Base-by-base conservation (phyloP, 306 rosid genomes). In the Sphenostylis stenocarpa region DNA sequence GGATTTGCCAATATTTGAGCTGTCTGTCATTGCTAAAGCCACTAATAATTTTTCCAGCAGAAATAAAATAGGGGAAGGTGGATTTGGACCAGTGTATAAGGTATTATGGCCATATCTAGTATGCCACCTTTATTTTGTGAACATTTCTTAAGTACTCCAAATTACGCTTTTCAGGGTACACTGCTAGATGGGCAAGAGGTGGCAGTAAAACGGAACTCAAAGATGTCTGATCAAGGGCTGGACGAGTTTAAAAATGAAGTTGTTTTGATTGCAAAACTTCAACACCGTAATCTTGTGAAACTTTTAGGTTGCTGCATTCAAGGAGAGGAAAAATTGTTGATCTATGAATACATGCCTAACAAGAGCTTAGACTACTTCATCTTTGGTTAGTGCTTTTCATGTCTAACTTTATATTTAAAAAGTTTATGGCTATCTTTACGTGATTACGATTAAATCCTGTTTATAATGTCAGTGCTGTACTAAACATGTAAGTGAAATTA, bases 31-130 rank as follows among this genome's bases (percentile, higher is more conserved):
- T 29, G 41, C 13, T 60, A 57, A 26, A 26, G 64, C 64, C 4
- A 24, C 64, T 24, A 26, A 57, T 5, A 57, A 57, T 5, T 57
- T 57, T 57, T 24, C 64, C 4, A 57, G 64, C 19, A 24, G 34
- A 13, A 57, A 57, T 26, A 57, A 57, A 57, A 7, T 57, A 7
- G 64, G 64, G 36, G 64, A 57, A 5, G 64, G 64, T 24, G 36
- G 63, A 53, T 88, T 53, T 53, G 60, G 60, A 13, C 16, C 60
- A 8, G 60, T 53, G 15, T 53, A 26, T 31, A 55, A 55, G 61
- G 61, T 55, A 23, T 1, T 5, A 57, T 26, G 0, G 11, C 17
- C 38, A 57, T 24, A 13, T 24, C 38, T 28, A 1, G 5, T 57
- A 57, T 1, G 6, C 4, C 4, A 57, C 2, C 19, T 26, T 12